Conservation (phyloP, 148 eudicot species). For the Rhododendron ferrugineum region DNA sequence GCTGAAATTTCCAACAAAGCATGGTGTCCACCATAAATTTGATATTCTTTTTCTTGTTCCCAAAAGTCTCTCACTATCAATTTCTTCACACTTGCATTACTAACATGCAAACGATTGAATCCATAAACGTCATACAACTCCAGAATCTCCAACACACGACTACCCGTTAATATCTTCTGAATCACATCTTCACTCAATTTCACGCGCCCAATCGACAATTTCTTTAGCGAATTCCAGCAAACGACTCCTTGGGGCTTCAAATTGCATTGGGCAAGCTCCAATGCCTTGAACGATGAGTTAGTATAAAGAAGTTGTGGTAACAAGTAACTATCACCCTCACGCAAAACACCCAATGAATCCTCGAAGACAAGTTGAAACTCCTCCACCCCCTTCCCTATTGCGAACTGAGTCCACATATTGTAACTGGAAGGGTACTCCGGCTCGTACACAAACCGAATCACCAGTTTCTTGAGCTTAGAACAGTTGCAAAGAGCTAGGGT, state of each 20-base stretch:
- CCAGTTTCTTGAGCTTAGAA: neutral
- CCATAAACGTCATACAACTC: slow-evolving; percentile 1
- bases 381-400: neutral
- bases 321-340: neutral
- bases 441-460: neutral
- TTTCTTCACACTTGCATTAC: neutral
- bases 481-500: neutral
- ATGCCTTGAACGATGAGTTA: neutral
- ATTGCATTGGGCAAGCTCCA: neutral
- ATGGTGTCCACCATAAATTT: too few relatives aligned
- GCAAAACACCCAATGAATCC: neutral
- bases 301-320: neutral
- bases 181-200: neutral
- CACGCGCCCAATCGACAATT: neutral
- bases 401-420: neutral
- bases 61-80: too few relatives aligned
- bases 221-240: neutral
- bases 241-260: neutral
- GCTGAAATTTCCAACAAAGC: too few relatives aligned
- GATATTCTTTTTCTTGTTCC: too few relatives aligned
- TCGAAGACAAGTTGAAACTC: neutral
- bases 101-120: neutral
- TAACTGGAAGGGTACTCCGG: neutral
- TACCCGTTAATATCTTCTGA: neutral
- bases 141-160: slow-evolving; percentile 1